Percentiles rank a stretch among this genome's conserved stretches.
These are phyloP conservation scores for Gaertneriomyces semiglobifer DNA, from an alignment of 192 early-diverging fungal genomes.

Conservation along the genomic window DNA sequence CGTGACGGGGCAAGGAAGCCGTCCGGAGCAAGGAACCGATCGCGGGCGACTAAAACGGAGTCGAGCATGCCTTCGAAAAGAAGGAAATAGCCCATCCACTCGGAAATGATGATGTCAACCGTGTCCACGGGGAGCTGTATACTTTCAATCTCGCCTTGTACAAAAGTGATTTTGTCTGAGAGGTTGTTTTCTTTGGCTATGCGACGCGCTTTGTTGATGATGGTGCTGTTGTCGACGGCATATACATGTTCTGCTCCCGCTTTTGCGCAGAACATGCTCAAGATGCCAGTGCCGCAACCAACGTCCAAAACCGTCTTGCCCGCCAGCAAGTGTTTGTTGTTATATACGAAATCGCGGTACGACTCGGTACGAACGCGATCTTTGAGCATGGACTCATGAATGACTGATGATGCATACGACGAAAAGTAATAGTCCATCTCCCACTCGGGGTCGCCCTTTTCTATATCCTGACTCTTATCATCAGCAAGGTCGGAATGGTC, in stretches of 20 bases:
- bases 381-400: constrained; percentile 85
- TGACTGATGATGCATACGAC: constrained; percentile 57
- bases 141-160: constrained; percentile 78
- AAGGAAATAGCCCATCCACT: constrained; percentile 94
- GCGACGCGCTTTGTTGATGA: constrained; percentile 76
- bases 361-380: constrained; percentile 74
- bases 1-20: constrained; percentile 71
- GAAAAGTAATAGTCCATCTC: constrained; percentile 60
- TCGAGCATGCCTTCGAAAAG: constrained; percentile 90
- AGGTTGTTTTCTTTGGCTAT: constrained; percentile 74
- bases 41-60: constrained; percentile 78
- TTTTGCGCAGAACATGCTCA: constrained; percentile 88
- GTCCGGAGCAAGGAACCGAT: constrained; percentile 67
- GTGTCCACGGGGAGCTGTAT: constrained; percentile 68
- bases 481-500: not conserved
- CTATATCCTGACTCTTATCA: not conserved
- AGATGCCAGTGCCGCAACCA: constrained; percentile 87
- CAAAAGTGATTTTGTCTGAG: constrained; percentile 50
- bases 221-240: constrained; percentile 81
- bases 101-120: constrained; percentile 85
- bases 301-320: constrained; percentile 85
- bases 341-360: constrained; percentile 78
- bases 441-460: constrained; percentile 34
- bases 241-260: constrained; percentile 73
- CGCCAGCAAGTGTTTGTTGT: constrained; percentile 81